Conservation (phyloP, 257 asterid genomes). For the Solanum paucissectum region DNA sequence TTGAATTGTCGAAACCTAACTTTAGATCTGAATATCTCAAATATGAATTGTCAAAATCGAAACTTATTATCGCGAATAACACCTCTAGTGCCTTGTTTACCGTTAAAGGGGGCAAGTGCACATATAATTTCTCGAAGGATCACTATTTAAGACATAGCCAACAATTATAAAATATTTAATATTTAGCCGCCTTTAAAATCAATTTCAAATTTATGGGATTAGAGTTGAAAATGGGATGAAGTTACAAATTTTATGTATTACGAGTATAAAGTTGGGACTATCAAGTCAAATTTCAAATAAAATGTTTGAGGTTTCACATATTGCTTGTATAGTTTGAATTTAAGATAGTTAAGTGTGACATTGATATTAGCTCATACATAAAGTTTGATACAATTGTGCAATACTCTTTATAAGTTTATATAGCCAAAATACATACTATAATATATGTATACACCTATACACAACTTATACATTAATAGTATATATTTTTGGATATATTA, state of each 20-base stretch:
- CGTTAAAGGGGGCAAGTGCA: not conserved
- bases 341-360: no score
- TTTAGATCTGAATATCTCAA: not conserved
- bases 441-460: no score
- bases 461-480: no score
- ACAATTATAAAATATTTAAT: not conserved
- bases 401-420: no score
- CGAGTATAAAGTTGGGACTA: not conserved
- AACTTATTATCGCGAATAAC: not conserved
- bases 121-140: not conserved
- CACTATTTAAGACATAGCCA: not conserved
- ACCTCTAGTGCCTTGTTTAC: not conserved
- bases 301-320: no score
- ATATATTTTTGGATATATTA: no score
- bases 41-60: rapidly evolving
- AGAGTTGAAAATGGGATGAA: not conserved
- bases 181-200: not conserved
- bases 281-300: not conserved
- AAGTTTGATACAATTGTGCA: no score
- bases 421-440: no score
- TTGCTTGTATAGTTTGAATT: no score
- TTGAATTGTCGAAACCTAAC: not conserved
- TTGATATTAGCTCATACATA: no score
- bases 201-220: not conserved
- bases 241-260: not conserved